These are phyloP conservation scores for Paramecium sonneborni DNA, from an alignment of 73 alveolate species.

Conservation along the genomic window DNA sequence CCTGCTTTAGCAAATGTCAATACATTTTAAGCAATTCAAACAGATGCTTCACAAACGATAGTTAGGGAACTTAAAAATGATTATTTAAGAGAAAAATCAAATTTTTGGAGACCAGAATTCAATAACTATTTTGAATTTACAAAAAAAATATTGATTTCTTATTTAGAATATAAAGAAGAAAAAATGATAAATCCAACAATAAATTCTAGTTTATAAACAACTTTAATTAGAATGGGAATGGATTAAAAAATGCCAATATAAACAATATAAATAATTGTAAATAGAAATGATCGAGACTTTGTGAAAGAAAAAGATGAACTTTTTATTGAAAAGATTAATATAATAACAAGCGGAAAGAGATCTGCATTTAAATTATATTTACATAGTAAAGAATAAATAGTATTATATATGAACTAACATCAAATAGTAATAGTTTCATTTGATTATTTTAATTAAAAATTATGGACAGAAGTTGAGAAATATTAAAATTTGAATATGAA, in stretches of 20 bases:
- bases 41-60: not conserved
- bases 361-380: not conserved
- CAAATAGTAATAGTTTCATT: not conserved
- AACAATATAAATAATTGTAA: not conserved
- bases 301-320: not conserved
- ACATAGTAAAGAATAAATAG: not conserved
- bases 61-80: not conserved
- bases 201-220: not conserved
- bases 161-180: not conserved
- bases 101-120: slow-evolving; percentile 54
- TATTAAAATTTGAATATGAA: not conserved
- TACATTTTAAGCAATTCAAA: slow-evolving; percentile 17
- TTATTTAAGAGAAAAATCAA: not conserved
- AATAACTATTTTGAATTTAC: not conserved
- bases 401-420: not conserved
- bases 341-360: not conserved
- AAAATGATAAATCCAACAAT: not conserved
- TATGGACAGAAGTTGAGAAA: not conserved
- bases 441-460: not conserved
- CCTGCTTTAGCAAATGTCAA: slow-evolving; percentile 50
- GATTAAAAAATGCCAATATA: not conserved
- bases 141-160: not conserved
- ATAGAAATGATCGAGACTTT: not conserved
- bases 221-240: not conserved
- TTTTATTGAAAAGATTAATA: not conserved